Evolutionary conservation across 2,329 filamentous ascomycete species (phyloP).

Genomic region (Pezicula carpinea): DNA sequence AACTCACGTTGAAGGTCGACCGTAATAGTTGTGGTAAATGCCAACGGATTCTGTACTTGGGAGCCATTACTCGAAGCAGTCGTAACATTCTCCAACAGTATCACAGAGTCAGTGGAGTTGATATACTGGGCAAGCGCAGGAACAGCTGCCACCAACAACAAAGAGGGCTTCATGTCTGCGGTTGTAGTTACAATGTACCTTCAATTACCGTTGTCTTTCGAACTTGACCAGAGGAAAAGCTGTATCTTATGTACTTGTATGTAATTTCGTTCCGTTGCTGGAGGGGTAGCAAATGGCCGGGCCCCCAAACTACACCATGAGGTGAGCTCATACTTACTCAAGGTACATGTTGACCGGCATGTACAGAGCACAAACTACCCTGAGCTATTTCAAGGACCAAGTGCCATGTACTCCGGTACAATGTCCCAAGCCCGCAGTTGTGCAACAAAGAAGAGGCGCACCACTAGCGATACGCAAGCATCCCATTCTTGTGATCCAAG

Average conservation of each 20-base stretch:
- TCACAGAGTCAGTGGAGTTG: constrained; percentile 2
- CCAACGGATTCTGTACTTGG: constrained; percentile 10
- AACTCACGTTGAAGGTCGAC: constrained; percentile 14
- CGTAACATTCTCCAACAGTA: background rate
- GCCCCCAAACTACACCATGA: no score
- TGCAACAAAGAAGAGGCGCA: no score
- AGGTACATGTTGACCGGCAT: no score
- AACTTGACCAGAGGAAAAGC: background rate
- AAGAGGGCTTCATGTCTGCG: background rate
- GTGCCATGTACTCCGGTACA: no score
- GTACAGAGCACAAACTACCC: no score
- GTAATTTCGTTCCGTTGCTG: no score
- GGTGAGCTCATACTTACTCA: no score
- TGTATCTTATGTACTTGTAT: background rate
- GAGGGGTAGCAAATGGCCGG: no score
- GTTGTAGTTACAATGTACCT: background rate
- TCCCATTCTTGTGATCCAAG: no score
- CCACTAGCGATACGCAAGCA: no score
- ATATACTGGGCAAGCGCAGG: background rate
- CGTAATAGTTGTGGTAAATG: constrained; percentile 12
- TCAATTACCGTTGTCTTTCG: background rate
- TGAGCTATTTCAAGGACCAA: no score
- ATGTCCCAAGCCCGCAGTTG: no score
- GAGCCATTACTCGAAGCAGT: background rate
- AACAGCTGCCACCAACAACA: background rate